These are phyloP conservation scores for Rhipidocladum racemiflorum DNA, from an alignment of 176 grass and related monocot genomes.

Conservation along the genomic window DNA sequence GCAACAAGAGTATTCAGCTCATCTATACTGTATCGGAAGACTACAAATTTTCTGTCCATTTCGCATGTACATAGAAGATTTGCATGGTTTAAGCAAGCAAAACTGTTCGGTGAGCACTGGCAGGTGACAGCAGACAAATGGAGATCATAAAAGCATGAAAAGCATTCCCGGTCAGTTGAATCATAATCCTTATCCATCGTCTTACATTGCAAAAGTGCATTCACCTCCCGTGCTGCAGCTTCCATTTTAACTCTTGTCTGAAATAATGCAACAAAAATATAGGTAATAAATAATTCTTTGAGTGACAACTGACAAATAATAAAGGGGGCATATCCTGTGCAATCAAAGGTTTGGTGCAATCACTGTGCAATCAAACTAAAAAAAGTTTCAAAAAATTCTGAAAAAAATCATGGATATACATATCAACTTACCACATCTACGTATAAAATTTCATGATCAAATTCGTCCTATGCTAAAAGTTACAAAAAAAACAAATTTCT, in stretches of 20 bases:
- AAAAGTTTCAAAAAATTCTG: too few species aligned
- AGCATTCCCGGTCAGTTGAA: constrained; percentile 80
- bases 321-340: too few species aligned
- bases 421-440: too few species aligned
- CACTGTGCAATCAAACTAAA: too few species aligned
- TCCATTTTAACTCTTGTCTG: constrained; percentile 77
- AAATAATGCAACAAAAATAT: constrained; percentile 30
- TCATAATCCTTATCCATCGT: constrained; percentile 70
- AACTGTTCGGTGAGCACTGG: constrained; percentile 68
- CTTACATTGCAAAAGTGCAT: constrained; percentile 29
- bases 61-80: constrained; percentile 70
- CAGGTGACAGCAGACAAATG: constrained; percentile 78
- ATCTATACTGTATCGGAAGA: constrained; percentile 64
- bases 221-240: constrained; percentile 35
- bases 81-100: constrained; percentile 73
- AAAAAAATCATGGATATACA: too few species aligned
- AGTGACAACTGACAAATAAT: constrained; percentile 24
- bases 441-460: too few species aligned
- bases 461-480: too few species aligned
- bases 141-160: constrained; percentile 88
- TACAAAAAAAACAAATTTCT: too few species aligned
- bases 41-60: constrained; percentile 37
- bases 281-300: neutral
- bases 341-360: too few species aligned
- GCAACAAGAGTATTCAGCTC: constrained; percentile 64